Percentiles rank a stretch among this genome's conserved stretches.
Evolutionary conservation across 345 rosid genomes (phyloP).

Genomic region (Ricinus communis): DNA sequence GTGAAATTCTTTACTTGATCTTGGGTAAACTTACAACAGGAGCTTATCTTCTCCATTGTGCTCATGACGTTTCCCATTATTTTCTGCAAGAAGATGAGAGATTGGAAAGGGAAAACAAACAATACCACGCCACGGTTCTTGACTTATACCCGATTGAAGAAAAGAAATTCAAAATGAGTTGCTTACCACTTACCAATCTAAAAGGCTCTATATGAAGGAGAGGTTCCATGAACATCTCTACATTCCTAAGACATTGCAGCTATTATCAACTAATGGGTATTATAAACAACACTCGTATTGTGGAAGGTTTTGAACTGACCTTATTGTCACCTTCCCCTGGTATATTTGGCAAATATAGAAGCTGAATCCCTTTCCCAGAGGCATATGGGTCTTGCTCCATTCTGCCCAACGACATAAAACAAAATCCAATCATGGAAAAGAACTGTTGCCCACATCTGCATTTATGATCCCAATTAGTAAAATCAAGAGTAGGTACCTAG

Average conservation of each 20-base stretch:
- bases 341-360: constrained; percentile 63
- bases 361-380: constrained; percentile 75
- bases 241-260: constrained; percentile 45
- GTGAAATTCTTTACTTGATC: not conserved
- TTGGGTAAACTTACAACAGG: constrained; percentile 11
- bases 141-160: no score
- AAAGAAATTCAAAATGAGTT: no score
- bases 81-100: constrained; percentile 48
- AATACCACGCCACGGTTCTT: no score
- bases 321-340: constrained; percentile 62
- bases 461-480: no score
- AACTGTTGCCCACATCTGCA: not conserved
- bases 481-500: constrained; percentile 36
- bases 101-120: not conserved
- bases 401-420: constrained; percentile 33
- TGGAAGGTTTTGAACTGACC: constrained; percentile 30
- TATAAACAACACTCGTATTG: not conserved
- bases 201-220: constrained; percentile 56
- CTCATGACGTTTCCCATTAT: constrained; percentile 24
- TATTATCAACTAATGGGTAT: no score
- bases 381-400: constrained; percentile 53
- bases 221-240: constrained; percentile 83
- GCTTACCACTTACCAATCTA: constrained; percentile 64
- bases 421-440: no score
- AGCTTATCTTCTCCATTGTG: constrained; percentile 31